phyloP scores from a whole-genome alignment of 176 grass and related monocot genomes.

The Musa acuminata region DNA sequence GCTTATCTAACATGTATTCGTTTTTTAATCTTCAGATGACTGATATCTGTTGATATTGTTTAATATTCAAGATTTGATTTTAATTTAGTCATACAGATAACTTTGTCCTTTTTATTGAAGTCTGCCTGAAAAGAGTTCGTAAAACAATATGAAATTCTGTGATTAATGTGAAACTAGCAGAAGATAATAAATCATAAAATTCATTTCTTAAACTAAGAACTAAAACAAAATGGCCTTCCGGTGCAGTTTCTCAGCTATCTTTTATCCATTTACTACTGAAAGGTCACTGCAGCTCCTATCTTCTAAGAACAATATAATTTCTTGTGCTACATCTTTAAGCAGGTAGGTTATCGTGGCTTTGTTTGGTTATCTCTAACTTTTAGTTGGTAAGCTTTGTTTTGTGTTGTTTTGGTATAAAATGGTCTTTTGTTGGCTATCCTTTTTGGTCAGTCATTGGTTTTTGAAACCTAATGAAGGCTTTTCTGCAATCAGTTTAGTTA shows the following conservation, averaged over 20 bases:
- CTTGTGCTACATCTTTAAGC: background rate
- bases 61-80: no score
- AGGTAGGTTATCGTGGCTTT: background rate
- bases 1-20: background rate
- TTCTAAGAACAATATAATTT: background rate
- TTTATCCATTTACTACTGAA: background rate
- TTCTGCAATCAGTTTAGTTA: no score
- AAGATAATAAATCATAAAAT: background rate
- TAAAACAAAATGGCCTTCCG: background rate
- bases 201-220: background rate
- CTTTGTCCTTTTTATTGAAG: background rate
- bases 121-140: background rate
- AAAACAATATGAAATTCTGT: background rate
- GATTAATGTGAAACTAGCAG: background rate
- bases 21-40: background rate
- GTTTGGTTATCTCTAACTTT: background rate
- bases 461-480: no score
- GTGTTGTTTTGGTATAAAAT: background rate
- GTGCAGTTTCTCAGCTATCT: background rate
- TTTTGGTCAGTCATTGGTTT: background rate
- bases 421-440: background rate
- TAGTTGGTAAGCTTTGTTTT: background rate
- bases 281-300: background rate
- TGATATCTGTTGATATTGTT: no score
- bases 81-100: background rate